Percentiles rank a stretch among this genome's conserved stretches.
These are phyloP conservation scores for Globisporangium parvum DNA, from an alignment of 352 stramenopile species.

Conservation along the genomic window DNA sequence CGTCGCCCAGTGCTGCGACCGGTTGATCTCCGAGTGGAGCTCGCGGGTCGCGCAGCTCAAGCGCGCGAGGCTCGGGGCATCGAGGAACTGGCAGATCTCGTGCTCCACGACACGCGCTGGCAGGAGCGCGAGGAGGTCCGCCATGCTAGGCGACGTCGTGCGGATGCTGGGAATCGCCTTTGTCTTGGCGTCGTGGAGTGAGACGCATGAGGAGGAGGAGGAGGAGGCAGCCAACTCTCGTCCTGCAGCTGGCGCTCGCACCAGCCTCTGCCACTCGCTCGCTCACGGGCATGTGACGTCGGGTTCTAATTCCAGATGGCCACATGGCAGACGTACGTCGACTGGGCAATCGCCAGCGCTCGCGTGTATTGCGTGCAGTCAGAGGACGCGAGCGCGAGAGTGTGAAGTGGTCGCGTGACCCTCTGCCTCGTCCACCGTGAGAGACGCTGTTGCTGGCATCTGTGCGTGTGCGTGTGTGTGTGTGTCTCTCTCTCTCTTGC, in stretches of 20 bases:
- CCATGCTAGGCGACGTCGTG: constrained; percentile 3
- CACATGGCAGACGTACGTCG: no score
- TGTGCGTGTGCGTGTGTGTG: no score
- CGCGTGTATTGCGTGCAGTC: no score
- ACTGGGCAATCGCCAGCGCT: no score
- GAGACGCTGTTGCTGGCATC: neutral
- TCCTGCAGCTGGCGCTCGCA: neutral
- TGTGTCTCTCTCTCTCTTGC: no score
- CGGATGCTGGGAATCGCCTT: neutral
- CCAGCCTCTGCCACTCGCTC: neutral
- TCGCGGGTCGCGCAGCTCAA: constrained; percentile 29
- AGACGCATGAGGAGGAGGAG: no score
- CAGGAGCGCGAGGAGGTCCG: constrained; percentile 23
- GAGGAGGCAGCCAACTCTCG: neutral
- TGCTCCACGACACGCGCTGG: constrained; percentile 27
- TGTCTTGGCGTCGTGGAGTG: neutral
- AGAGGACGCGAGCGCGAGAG: no score
- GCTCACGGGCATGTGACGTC: no score
- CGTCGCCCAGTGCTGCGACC: constrained; percentile 29
- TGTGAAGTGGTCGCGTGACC: neutral
- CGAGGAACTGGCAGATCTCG: constrained; percentile 40
- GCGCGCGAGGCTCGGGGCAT: constrained; percentile 26
- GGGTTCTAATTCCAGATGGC: no score
- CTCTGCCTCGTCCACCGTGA: no score
- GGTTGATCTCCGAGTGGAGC: constrained; percentile 26